phyloP scores from a whole-genome alignment of 2,329 filamentous ascomycete species.

The Botrytis sinoallii region DNA sequence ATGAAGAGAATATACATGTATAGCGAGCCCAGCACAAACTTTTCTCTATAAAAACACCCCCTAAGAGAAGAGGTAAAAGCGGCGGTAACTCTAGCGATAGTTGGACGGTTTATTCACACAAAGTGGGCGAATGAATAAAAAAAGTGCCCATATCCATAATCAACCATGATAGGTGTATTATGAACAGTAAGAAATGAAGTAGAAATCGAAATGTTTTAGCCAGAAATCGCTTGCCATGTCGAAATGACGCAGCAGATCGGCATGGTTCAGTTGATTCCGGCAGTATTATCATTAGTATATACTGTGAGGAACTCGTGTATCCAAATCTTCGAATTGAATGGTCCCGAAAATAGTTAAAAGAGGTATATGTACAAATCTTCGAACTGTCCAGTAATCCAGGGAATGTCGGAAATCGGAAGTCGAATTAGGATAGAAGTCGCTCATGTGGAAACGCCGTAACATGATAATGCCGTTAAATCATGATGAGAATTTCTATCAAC shows the following conservation, averaged over 20 bases:
- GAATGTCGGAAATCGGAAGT: slow-evolving; percentile 16
- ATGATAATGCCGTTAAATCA: slow-evolving; percentile 38
- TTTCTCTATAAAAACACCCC: slow-evolving; percentile 23
- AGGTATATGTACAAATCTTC: slow-evolving; percentile 33
- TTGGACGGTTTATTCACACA: slow-evolving; percentile 29
- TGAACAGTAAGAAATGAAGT: slow-evolving; percentile 25
- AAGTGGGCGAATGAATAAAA: slow-evolving; percentile 14
- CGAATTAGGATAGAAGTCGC: slow-evolving; percentile 30
- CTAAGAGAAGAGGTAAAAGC: slow-evolving; percentile 22
- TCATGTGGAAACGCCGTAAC: slow-evolving; percentile 38
- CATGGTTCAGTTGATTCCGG: slow-evolving; percentile 15
- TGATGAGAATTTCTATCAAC: slow-evolving; percentile 31
- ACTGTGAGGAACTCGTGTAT: slow-evolving; percentile 23
- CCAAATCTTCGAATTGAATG: slow-evolving; percentile 20
- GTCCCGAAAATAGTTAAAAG: slow-evolving; percentile 22
- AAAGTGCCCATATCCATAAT: slow-evolving; percentile 7
- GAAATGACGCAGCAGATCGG: slow-evolving; percentile 14
- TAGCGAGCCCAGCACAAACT: slow-evolving; percentile 34
- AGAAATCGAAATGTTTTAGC: slow-evolving; percentile 18
- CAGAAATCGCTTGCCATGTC: slow-evolving; percentile 17
- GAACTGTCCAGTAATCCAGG: slow-evolving; percentile 21
- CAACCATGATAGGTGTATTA: slow-evolving; percentile 9
- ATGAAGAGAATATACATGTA: slow-evolving; percentile 28
- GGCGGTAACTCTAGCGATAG: slow-evolving; percentile 38
- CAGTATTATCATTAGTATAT: slow-evolving; percentile 34